These are phyloP conservation scores for Thermoascus crustaceus DNA, from an alignment of 2,329 filamentous ascomycete genomes.

Conservation along the genomic window DNA sequence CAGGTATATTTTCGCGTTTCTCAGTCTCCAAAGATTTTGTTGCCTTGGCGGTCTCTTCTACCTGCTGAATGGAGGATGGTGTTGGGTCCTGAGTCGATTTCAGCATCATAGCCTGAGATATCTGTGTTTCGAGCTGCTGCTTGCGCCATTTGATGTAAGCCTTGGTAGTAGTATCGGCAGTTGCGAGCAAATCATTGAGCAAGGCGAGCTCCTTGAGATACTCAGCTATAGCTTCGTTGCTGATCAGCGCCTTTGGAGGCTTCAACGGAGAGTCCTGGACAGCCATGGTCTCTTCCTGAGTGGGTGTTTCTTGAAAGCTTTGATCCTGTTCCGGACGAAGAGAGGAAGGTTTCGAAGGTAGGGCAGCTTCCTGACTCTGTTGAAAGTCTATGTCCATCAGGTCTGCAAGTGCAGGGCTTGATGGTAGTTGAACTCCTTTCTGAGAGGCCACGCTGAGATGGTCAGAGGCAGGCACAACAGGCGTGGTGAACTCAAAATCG, in stretches of 20 bases:
- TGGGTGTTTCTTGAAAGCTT: no score
- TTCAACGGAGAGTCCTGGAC: no score
- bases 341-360: neutral
- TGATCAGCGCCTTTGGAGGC: neutral
- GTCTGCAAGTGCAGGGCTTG: conserved; percentile 13
- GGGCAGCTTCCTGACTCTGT: neutral
- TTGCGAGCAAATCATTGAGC: conserved; percentile 14
- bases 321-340: neutral
- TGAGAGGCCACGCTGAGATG: neutral
- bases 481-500: conserved; percentile 12
- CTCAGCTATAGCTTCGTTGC: neutral
- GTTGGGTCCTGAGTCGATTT: neutral
- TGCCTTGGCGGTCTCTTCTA: neutral
- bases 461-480: conserved; percentile 2
- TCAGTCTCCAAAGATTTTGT: neutral
- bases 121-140: conserved; percentile 10
- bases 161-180: conserved; percentile 6
- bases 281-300: no score
- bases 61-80: neutral
- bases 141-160: conserved; percentile 12
- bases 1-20: neutral
- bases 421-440: no score
- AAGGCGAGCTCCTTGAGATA: conserved; percentile 13
- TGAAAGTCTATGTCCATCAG: conserved; percentile 16
- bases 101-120: neutral